Percentiles rank a stretch among this genome's conserved stretches.
These are phyloP conservation scores for Handroanthus guayacan DNA, from an alignment of 257 asterid species.

Conservation along the genomic window DNA sequence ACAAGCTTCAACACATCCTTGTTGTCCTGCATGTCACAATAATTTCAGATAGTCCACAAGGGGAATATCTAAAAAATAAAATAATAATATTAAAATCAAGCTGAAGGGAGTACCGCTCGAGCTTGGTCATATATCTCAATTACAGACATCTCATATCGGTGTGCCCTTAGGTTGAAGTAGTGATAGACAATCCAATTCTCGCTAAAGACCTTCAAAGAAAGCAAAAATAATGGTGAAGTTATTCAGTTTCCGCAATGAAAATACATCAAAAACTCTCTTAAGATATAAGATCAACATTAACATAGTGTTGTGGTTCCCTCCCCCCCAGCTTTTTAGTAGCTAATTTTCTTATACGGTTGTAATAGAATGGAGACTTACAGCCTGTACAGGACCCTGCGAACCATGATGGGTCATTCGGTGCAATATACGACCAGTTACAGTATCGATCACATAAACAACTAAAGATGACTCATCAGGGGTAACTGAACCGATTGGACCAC, in stretches of 20 bases:
- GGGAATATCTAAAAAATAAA: background rate
- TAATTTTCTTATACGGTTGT: slow-evolving; percentile 9
- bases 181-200: slow-evolving; percentile 99
- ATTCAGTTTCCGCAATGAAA: slow-evolving; percentile 20
- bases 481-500: slow-evolving; percentile 84
- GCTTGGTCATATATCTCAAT: slow-evolving; percentile 97
- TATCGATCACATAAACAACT: slow-evolving; percentile 83
- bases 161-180: slow-evolving; percentile 97
- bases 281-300: background rate
- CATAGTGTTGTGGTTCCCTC: background rate
- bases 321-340: background rate
- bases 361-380: slow-evolving; percentile 64
- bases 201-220: slow-evolving; percentile 73
- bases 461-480: slow-evolving; percentile 92
- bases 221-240: background rate
- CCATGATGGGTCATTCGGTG: slow-evolving; percentile 94
- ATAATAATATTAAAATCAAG: slow-evolving; percentile 27
- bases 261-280: background rate
- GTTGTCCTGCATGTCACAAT: slow-evolving; percentile 71
- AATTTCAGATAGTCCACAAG: slow-evolving; percentile 32
- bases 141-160: slow-evolving; percentile 97
- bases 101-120: slow-evolving; percentile 75
- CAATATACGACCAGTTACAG: slow-evolving; percentile 91
- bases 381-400: slow-evolving; percentile 92
- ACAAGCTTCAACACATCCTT: slow-evolving; percentile 91